These are phyloP conservation scores for Bruguiera hainesii DNA, from an alignment of 441 rosid genomes.

Conservation along the genomic window DNA sequence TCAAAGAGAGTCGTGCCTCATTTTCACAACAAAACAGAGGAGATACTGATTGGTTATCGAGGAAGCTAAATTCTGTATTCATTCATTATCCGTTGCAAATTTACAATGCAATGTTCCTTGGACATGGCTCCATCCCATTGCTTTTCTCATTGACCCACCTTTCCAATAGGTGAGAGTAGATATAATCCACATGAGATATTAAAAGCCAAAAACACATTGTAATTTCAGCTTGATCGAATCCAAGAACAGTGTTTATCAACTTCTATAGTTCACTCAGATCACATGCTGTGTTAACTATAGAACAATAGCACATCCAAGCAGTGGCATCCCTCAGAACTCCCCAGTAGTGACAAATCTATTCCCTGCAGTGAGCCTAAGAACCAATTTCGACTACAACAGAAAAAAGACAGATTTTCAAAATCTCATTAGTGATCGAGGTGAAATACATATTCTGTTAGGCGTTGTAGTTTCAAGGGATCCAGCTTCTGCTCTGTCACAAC, in stretches of 20 bases:
- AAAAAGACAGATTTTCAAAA: neutral
- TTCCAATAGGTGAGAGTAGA: too few relatives aligned
- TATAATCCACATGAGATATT: neutral
- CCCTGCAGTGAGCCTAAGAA: neutral
- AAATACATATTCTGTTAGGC: conserved; percentile 83
- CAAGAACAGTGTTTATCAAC: neutral
- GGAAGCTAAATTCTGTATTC: too few relatives aligned
- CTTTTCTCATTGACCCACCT: too few relatives aligned
- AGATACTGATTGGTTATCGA: too few relatives aligned
- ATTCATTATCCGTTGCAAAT: too few relatives aligned
- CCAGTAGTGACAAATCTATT: too few relatives aligned
- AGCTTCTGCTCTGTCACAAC: conserved; percentile 60
- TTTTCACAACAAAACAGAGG: too few relatives aligned
- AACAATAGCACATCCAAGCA: neutral
- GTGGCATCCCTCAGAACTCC: too few relatives aligned
- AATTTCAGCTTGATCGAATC: neutral
- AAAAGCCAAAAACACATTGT: neutral
- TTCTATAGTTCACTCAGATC: neutral
- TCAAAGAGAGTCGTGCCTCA: too few relatives aligned
- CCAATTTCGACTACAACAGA: neutral
- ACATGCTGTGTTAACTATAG: neutral
- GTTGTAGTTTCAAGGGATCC: conserved; percentile 70
- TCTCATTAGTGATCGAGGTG: conserved; percentile 72
- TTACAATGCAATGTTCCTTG: too few relatives aligned
- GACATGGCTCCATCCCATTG: too few relatives aligned